phyloP scores from a whole-genome alignment of 2,329 filamentous ascomycete genomes.

The Fusarium buharicum region DNA sequence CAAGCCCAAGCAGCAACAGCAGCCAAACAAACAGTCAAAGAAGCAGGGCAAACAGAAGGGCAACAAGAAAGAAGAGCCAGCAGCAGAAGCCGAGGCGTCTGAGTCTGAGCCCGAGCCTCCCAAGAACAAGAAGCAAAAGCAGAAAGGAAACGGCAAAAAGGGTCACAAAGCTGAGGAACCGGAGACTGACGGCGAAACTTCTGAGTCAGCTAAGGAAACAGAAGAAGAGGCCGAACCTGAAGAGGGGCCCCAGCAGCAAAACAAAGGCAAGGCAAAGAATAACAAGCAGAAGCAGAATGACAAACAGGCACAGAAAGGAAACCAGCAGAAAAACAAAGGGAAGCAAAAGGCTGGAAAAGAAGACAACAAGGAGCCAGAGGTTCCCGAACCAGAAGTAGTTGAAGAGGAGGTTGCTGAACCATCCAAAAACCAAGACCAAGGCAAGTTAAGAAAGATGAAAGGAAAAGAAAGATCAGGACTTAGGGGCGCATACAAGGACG shows the following conservation, averaged over 20 bases:
- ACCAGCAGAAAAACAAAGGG: conserved; percentile 14
- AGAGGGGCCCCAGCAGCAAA: conserved; percentile 17
- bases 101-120: conserved; percentile 30
- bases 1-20: conserved; percentile 26
- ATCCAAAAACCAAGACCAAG: conserved; percentile 31
- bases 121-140: conserved; percentile 29
- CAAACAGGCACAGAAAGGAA: conserved; percentile 21
- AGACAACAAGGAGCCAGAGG: conserved; percentile 15
- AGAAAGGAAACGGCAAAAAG: conserved; percentile 23
- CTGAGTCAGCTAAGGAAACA: conserved; percentile 27
- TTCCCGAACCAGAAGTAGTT: conserved; percentile 14
- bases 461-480: conserved; percentile 23
- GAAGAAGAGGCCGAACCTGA: conserved; percentile 20
- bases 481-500: conserved; percentile 25
- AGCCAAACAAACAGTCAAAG: conserved; percentile 31
- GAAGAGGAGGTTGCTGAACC: conserved; percentile 15
- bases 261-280: conserved; percentile 25
- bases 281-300: conserved; percentile 19
- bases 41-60: conserved; percentile 32
- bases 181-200: conserved; percentile 26
- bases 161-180: conserved; percentile 14
- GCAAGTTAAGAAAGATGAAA: conserved; percentile 27
- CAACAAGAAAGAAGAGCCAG: conserved; percentile 16
- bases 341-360: conserved; percentile 33
- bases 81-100: conserved; percentile 21